Base-by-base conservation (phyloP, 73 alveolate species). In the Breviolum minutum region DNA sequence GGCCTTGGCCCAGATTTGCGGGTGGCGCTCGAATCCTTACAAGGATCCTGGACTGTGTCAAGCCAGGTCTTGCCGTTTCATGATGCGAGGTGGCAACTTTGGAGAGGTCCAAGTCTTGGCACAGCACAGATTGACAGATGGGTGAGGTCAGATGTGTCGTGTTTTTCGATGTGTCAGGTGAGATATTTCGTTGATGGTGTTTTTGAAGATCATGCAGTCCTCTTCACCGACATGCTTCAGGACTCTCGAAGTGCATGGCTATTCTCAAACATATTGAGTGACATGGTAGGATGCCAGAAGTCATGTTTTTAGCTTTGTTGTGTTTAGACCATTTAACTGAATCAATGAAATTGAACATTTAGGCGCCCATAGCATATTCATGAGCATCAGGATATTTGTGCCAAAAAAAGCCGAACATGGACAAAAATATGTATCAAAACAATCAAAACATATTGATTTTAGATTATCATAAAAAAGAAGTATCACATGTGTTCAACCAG, bases 121-220 rank as follows among this genome's bases (percentile, higher is more conserved):
- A 30, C 30, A 1, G 64, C 64, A 32, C 66, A 32, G 8, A 66
- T 66, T 66, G 74, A 66, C 10, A 14, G 19, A 22, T 22, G 77
- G 2, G n/a, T 14, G 77, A 17, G 4, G 24, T 14, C 77, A 14
- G 77, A 14, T 68, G 77, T 17, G 24, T 14, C n/a, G 77, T 68
- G 17, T 68, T 6, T 68, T 22, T 22, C 77, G n/a, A 68, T 17
- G 77, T 81, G 40, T 30, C 74, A 83, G 92, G 92, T 83, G 74
- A 83, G 73, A 54, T 83, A 83, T 73, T 83, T 83, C 63, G 73
- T 83, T 30, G 97, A 90, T 30, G 97, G 97, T 19, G 97, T 90
- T 17, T 90, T 69, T 48, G 97, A 90, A 90, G 97, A 90, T 30
- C 82, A 69, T 60, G 97, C 97, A 4, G 76, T 90, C 17, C 97